Percentiles rank a stretch among this genome's conserved stretches.
These are phyloP conservation scores for Mucor mucedo DNA, from an alignment of 371 early-diverging fungal species.

Conservation along the genomic window DNA sequence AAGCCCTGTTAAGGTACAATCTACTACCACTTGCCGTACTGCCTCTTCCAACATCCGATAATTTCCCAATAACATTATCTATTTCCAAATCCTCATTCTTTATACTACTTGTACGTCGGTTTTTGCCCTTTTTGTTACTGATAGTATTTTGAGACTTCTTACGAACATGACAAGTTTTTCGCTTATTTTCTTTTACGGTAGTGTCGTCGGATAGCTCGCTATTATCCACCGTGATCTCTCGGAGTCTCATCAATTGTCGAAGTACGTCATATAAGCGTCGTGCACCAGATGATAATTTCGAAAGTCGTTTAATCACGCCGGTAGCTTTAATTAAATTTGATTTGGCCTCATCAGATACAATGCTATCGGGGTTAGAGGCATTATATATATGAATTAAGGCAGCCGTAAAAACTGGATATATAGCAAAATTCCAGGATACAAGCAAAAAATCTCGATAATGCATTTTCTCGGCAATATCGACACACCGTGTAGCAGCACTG, in stretches of 20 bases:
- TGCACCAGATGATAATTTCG: constrained; percentile 34
- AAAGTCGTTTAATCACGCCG: constrained; percentile 36
- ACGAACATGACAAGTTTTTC: neutral
- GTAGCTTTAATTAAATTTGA: constrained; percentile 32
- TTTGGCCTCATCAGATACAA: constrained; percentile 41
- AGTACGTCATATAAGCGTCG: constrained; percentile 29
- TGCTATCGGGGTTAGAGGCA: constrained; percentile 35
- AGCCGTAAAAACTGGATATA: constrained; percentile 56
- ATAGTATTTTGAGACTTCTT: neutral
- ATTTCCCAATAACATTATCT: neutral
- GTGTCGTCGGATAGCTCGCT: constrained; percentile 10
- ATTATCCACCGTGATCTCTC: constrained; percentile 32
- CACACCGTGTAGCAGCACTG: constrained; percentile 57
- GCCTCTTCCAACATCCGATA: constrained; percentile 33
- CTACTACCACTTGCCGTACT: neutral
- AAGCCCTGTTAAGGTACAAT: neutral
- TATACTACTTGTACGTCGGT: neutral
- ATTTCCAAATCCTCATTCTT: neutral
- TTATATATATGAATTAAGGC: constrained; percentile 50
- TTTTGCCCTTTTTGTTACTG: neutral
- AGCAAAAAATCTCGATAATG: constrained; percentile 53
- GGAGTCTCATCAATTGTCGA: constrained; percentile 33
- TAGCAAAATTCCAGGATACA: constrained; percentile 56
- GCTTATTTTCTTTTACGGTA: neutral
- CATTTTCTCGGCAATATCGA: constrained; percentile 54